Percentiles rank a stretch among this genome's conserved stretches.
Conservation (phyloP, 2,329 filamentous ascomycete species). For the Sporothrix mexicana region DNA sequence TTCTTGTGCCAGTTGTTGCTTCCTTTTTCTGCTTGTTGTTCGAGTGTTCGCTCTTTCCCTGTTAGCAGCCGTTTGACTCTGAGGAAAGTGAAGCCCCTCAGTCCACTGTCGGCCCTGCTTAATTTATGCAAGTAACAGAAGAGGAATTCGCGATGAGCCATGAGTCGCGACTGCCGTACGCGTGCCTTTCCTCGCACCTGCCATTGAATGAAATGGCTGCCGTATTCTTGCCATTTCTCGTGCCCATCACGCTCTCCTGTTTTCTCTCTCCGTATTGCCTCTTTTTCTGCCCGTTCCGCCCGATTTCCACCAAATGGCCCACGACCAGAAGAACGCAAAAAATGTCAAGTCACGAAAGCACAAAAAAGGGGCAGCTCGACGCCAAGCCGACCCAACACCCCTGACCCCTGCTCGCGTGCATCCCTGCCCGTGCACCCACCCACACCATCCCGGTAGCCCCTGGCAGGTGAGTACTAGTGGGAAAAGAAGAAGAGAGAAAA, state of each 20-base stretch:
- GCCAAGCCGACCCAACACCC: slow-evolving; percentile 17
- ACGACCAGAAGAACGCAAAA: not conserved
- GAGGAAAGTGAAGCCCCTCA: slow-evolving; percentile 2
- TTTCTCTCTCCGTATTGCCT: slow-evolving; percentile 7
- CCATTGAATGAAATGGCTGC: not conserved
- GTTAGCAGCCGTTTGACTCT: slow-evolving; percentile 18
- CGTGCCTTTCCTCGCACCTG: not conserved
- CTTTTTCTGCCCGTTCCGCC: slow-evolving; percentile 11
- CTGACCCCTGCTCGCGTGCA: slow-evolving; percentile 19
- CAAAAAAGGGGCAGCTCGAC: slow-evolving; percentile 29
- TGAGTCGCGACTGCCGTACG: not conserved
- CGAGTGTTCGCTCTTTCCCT: not conserved
- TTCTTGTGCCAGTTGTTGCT: not conserved
- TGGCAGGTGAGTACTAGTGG: slow-evolving; percentile 1
- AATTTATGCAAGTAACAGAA: not conserved
- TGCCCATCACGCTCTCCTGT: not conserved
- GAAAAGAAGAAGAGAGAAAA: not conserved
- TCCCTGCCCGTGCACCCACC: slow-evolving; percentile 30
- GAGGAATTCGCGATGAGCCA: not conserved
- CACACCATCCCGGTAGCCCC: slow-evolving; percentile 21
- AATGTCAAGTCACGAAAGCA: not conserved
- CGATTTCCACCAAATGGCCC: not conserved
- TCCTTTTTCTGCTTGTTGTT: not conserved
- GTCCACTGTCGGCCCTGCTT: not conserved
- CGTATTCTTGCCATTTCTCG: not conserved